These are phyloP conservation scores for Xylaria telfairii DNA, from an alignment of 495 filamentous ascomycete genomes.

Conservation along the genomic window DNA sequence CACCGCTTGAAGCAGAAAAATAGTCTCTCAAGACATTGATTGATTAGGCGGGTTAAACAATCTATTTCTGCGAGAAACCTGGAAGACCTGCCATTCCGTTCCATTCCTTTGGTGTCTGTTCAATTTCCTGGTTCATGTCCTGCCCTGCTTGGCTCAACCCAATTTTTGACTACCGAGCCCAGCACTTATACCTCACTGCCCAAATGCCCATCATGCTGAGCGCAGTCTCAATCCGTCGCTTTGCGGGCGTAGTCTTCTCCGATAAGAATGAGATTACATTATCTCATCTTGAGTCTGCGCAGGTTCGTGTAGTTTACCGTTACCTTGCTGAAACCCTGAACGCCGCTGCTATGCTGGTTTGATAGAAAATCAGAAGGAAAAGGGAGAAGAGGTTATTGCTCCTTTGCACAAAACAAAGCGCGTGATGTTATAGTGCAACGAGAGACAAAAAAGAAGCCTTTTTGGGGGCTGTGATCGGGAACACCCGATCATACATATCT, in stretches of 20 bases:
- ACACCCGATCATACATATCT: not conserved
- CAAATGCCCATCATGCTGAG: not conserved
- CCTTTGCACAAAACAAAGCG: not conserved
- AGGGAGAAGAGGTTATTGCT: not conserved
- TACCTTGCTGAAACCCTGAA: not conserved
- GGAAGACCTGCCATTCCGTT: not conserved
- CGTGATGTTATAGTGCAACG: constrained; percentile 13
- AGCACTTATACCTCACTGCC: not conserved
- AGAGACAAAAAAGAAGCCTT: not conserved
- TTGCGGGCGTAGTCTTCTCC: not conserved
- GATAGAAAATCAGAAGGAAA: constrained; percentile 1
- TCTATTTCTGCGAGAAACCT: not conserved
- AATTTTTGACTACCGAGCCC: not conserved
- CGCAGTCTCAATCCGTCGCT: not conserved
- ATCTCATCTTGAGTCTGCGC: not conserved
- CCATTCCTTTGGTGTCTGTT: not conserved
- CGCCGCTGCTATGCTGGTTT: constrained; percentile 26
- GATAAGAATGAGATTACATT: not conserved
- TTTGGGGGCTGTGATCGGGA: too few relatives aligned
- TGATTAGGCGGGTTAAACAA: not conserved
- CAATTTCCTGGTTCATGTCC: not conserved
- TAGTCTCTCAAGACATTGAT: not conserved
- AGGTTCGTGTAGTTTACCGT: not conserved
- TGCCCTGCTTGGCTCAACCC: not conserved
- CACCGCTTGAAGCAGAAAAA: not conserved